Percentiles rank a stretch among this genome's conserved stretches.
These are phyloP conservation scores for Phoma herbarum DNA, from an alignment of 2,329 filamentous ascomycete genomes.

Conservation along the genomic window DNA sequence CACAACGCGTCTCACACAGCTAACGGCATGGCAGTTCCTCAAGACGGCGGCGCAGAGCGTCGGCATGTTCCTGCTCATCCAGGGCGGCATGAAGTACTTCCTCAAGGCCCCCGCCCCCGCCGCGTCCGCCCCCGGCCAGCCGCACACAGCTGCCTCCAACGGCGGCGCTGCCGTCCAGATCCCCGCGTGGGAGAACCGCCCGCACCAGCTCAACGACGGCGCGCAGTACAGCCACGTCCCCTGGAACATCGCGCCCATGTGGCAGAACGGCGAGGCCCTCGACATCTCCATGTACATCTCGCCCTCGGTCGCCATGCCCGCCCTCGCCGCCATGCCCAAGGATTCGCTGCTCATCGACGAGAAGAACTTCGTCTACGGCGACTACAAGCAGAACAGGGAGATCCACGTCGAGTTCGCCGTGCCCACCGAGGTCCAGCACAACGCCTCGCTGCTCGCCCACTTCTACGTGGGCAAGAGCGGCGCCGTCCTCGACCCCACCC, in stretches of 20 bases:
- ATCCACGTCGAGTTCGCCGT: conserved; percentile 80
- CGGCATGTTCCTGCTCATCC: conserved; percentile 66
- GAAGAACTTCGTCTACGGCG: conserved; percentile 78
- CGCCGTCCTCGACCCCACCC: conserved; percentile 76
- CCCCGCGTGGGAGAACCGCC: conserved; percentile 49
- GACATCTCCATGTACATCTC: conserved; percentile 89
- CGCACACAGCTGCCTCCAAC: conserved; percentile 24
- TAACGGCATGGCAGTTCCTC: conserved; percentile 37
- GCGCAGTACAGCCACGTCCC: conserved; percentile 72
- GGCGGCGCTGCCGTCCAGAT: conserved; percentile 44
- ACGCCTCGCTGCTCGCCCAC: conserved; percentile 93
- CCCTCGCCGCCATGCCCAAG: conserved; percentile 70
- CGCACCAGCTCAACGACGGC: conserved; percentile 56
- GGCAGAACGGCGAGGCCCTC: conserved; percentile 78
- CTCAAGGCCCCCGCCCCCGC: conserved; percentile 43
- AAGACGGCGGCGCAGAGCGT: conserved; percentile 62
- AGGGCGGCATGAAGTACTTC: conserved; percentile 66
- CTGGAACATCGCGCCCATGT: conserved; percentile 81
- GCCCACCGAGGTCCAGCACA: conserved; percentile 82
- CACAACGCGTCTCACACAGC: conserved; percentile 28
- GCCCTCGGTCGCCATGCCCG: conserved; percentile 72
- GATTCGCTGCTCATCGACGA: conserved; percentile 81
- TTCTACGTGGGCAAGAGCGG: conserved; percentile 87
- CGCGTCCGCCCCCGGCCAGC: conserved; percentile 10
- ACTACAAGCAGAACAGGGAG: conserved; percentile 79